Evolutionary conservation across 371 early-diverging fungal genomes (phyloP).

Genomic region (Mucor mucedo): DNA sequence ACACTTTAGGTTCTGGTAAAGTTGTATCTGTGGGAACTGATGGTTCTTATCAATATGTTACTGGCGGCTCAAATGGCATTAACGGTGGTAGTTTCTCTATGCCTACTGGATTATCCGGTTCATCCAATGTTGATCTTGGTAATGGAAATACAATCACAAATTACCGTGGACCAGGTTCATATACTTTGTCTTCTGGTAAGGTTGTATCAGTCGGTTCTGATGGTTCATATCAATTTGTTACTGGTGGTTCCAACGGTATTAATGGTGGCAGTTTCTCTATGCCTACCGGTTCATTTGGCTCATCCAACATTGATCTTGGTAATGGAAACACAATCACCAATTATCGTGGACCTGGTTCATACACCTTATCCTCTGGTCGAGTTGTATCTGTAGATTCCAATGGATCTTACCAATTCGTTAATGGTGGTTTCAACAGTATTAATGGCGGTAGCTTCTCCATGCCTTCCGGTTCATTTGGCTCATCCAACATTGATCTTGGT

Average conservation of each 20-base stretch:
- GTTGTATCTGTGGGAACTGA: not conserved
- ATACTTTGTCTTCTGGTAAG: not conserved
- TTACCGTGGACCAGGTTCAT: conserved; percentile 4
- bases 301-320: not conserved
- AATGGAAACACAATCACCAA: not conserved
- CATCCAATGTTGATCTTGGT: not conserved
- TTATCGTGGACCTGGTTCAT: conserved; percentile 6
- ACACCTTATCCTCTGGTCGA: not conserved
- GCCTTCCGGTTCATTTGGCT: too few relatives aligned
- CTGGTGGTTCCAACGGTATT: not conserved
- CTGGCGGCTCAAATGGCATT: not conserved
- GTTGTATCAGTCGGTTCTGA: not conserved
- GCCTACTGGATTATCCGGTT: not conserved
- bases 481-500: too few relatives aligned
- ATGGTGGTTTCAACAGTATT: not conserved
- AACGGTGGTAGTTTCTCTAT: not conserved
- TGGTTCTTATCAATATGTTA: not conserved
- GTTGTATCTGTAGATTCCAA: conserved; percentile 6
- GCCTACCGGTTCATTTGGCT: not conserved
- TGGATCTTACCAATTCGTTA: not conserved
- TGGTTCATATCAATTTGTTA: not conserved
- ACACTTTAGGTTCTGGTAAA: conserved; percentile 6
- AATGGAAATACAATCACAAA: not conserved
- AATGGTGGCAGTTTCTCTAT: not conserved
- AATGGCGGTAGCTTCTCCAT: not conserved